These are phyloP conservation scores for Mycena chlorophos DNA, from an alignment of 768 basidiomycete genomes.

Conservation along the genomic window DNA sequence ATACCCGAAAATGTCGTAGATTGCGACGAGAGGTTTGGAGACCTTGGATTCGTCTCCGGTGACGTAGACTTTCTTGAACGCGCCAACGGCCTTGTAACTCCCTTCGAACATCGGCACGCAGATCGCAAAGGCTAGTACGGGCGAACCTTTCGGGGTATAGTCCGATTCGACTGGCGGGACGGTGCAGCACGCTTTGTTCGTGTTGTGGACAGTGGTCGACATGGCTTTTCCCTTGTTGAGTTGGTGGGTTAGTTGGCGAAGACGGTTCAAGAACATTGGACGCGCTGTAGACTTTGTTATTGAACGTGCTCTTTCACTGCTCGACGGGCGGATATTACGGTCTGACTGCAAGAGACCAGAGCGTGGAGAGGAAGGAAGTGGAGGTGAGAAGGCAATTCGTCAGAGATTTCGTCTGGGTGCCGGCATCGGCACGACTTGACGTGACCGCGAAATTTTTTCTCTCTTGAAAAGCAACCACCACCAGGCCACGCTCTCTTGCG, in stretches of 20 bases:
- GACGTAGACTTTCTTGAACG: conserved; percentile 52
- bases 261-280: conserved; percentile 22
- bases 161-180: conserved; percentile 55
- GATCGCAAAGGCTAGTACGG: neutral
- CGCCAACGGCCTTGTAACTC: conserved; percentile 44
- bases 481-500: neutral
- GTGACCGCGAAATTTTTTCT: too few species aligned
- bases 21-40: conserved; percentile 50
- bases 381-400: too few species aligned
- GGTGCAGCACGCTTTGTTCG: conserved; percentile 50
- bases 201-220: conserved; percentile 39
- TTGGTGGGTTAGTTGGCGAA: conserved; percentile 43
- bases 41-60: conserved; percentile 46
- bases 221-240: conserved; percentile 33
- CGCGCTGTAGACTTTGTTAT: neutral
- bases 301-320: neutral
- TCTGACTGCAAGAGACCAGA: too few species aligned
- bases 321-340: too few species aligned
- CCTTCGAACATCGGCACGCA: neutral
- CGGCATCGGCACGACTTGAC: too few species aligned
- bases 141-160: conserved; percentile 50
- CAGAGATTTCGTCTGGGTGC: too few species aligned
- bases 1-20: conserved; percentile 67
- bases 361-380: too few species aligned
- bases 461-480: conserved; percentile 18